Conservation (phyloP, 2,329 filamentous ascomycete species). For the Aspergillus versicolor region DNA sequence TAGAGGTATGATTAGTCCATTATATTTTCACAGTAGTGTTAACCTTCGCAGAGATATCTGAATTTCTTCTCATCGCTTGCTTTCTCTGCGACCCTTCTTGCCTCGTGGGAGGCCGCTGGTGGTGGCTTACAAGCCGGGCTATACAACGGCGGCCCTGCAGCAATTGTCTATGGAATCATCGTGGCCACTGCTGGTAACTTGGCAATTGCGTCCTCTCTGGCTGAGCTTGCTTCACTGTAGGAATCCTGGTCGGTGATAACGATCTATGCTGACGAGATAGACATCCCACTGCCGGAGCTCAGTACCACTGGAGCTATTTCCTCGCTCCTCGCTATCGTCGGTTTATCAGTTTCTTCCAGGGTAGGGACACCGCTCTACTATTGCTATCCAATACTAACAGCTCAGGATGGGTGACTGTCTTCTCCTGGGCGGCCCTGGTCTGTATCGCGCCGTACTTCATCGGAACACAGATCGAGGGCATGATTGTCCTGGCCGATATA, state of each 20-base stretch:
- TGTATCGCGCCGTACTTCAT: constrained; percentile 27
- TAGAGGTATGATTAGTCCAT: constrained; percentile 9
- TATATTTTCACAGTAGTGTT: background rate
- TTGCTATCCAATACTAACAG: background rate
- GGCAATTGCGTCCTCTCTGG: constrained; percentile 35
- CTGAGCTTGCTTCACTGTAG: constrained; percentile 41
- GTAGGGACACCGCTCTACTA: background rate
- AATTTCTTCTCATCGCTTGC: constrained; percentile 36
- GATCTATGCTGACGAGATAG: constrained; percentile 18
- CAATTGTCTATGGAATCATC: constrained; percentile 36
- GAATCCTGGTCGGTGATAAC: background rate
- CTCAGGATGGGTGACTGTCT: constrained; percentile 21
- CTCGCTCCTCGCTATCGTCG: constrained; percentile 24
- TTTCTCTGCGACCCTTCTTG: constrained; percentile 38
- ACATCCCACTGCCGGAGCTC: constrained; percentile 26
- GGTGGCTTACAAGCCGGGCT: constrained; percentile 26
- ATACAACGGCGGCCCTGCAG: constrained; percentile 34
- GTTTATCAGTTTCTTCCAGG: constrained; percentile 25
- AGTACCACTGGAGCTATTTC: constrained; percentile 38
- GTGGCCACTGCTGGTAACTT: constrained; percentile 32
- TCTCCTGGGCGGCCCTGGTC: constrained; percentile 30
- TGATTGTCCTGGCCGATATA: constrained; percentile 30
- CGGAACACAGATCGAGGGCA: constrained; percentile 35
- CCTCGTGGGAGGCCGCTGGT: constrained; percentile 38
- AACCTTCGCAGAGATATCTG: constrained; percentile 10